Evolutionary conservation across 495 filamentous ascomycete species (phyloP).

Genomic region (Pseudoneurospora amorphoporcata): DNA sequence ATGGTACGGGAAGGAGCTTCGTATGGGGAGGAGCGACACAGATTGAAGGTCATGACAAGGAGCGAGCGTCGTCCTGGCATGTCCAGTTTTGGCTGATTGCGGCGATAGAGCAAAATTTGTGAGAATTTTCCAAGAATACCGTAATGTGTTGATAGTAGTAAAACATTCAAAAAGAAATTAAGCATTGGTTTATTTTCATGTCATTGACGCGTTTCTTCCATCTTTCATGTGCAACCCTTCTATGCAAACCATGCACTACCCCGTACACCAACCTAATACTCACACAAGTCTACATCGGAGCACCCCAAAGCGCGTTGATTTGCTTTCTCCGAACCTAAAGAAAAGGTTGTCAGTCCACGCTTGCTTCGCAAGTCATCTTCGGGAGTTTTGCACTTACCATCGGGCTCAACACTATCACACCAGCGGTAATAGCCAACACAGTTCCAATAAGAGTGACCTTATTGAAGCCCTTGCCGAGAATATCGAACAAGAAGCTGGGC

Average conservation of each 20-base stretch:
- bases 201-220: not conserved
- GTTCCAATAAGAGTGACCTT: constrained; percentile 77
- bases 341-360: not conserved
- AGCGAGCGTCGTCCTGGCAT: not conserved
- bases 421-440: constrained; percentile 62
- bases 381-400: constrained; percentile 52
- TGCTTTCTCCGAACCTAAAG: constrained; percentile 29
- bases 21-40: no score
- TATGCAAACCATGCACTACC: not conserved
- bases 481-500: constrained; percentile 81
- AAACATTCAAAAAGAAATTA: not conserved
- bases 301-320: constrained; percentile 28
- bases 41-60: no score
- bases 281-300: constrained; percentile 1
- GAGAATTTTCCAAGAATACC: no score
- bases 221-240: not conserved
- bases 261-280: not conserved
- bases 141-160: not conserved
- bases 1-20: no score
- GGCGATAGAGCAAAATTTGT: not conserved
- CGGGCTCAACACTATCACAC: constrained; percentile 67
- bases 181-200: not conserved
- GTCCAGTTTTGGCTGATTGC: not conserved
- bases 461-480: constrained; percentile 85
- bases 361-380: not conserved